These are phyloP conservation scores for Sanghuangporus sanghuang DNA, from an alignment of 1,284 basidiomycete species.

Conservation along the genomic window DNA sequence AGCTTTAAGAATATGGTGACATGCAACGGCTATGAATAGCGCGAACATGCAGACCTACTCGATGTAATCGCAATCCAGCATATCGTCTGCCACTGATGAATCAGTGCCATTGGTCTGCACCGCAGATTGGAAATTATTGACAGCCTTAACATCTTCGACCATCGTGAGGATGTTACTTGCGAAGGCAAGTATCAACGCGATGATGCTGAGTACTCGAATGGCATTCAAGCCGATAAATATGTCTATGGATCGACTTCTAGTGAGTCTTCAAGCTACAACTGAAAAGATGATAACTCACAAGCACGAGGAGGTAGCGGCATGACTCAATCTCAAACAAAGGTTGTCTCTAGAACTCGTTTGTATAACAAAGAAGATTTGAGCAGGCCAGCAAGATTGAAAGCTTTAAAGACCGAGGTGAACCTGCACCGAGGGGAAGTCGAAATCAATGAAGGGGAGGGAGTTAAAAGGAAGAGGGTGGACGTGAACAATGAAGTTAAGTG, in stretches of 20 bases:
- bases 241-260: conserved; percentile 33
- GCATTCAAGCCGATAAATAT: conserved; percentile 77
- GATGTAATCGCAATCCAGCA: conserved; percentile 67
- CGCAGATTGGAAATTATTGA: conserved; percentile 53
- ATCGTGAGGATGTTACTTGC: conserved; percentile 77
- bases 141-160: conserved; percentile 75
- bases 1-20: neutral
- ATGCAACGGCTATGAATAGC: neutral
- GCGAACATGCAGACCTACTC: conserved; percentile 40
- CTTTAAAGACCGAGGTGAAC: conserved; percentile 11
- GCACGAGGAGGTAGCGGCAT: conserved; percentile 34
- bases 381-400: neutral
- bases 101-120: conserved; percentile 32
- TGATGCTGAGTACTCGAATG: conserved; percentile 73
- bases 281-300: conserved; percentile 29
- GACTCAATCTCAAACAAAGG: neutral
- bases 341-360: neutral
- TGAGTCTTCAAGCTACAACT: neutral
- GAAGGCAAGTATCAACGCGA: conserved; percentile 75
- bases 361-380: neutral
- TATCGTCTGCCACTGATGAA: conserved; percentile 30
- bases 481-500: neutral
- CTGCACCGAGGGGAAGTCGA: conserved; percentile 14
- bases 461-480: neutral
- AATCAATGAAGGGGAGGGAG: conserved; percentile 1